A percentile compares a stretch with the other conserved stretches of the same genome.
Conservation (phyloP, 768 basidiomycete species). For the Suillus decipiens region DNA sequence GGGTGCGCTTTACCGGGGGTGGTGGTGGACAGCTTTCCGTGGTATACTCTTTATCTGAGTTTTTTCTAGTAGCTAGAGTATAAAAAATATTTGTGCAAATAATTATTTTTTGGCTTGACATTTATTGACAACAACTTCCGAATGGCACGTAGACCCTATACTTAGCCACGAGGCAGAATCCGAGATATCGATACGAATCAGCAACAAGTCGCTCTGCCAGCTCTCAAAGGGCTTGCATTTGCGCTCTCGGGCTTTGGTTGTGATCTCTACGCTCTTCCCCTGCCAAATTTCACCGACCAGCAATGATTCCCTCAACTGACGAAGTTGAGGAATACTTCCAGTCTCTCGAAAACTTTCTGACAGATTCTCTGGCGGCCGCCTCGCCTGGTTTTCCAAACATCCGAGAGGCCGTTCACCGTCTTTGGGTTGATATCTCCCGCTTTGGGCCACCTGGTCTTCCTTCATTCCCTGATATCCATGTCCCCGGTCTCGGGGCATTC, state of each 20-base stretch:
- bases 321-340: conserved; percentile 72
- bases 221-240: conserved; percentile 9
- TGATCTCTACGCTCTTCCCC: neutral
- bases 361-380: conserved; percentile 54
- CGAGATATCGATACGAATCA: conserved; percentile 13
- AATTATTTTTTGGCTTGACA: neutral
- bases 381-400: conserved; percentile 63
- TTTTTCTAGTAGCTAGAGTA: neutral
- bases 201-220: neutral
- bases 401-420: conserved; percentile 62
- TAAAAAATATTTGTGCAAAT: neutral
- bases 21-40: conserved; percentile 29
- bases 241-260: neutral
- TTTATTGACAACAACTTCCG: neutral
- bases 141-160: conserved; percentile 4
- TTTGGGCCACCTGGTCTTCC: conserved; percentile 64
- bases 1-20: conserved; percentile 36
- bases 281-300: neutral
- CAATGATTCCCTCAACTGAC: conserved; percentile 49
- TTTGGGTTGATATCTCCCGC: conserved; percentile 80
- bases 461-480: conserved; percentile 49
- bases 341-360: conserved; percentile 63
- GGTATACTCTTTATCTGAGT: conserved; percentile 6
- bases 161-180: conserved; percentile 7
- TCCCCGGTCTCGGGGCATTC: conserved; percentile 70